Conservation (phyloP, 257 asterid species). For the Leptodermis oblonga region DNA sequence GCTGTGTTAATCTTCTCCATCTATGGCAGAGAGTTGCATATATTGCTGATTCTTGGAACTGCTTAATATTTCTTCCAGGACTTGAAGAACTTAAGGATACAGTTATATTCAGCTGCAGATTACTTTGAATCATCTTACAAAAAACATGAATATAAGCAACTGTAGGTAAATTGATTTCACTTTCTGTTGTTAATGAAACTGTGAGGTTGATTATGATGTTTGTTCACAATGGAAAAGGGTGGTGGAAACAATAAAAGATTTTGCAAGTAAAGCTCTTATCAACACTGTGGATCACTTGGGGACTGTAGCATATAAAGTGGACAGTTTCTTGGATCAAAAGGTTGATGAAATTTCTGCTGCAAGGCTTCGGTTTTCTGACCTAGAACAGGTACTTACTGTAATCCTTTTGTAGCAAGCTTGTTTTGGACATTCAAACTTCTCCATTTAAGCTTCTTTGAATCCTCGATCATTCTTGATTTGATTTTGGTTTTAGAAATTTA, state of each 20-base stretch:
- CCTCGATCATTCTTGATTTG: neutral
- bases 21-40: neutral
- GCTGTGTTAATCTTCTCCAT: neutral
- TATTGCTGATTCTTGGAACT: neutral
- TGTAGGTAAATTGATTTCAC: slow-evolving; percentile 32
- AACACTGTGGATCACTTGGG: slow-evolving; percentile 85
- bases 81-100: slow-evolving; percentile 49
- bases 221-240: slow-evolving; percentile 31
- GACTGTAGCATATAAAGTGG: slow-evolving; percentile 60
- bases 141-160: slow-evolving; percentile 44
- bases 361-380: slow-evolving; percentile 39
- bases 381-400: slow-evolving; percentile 51
- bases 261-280: slow-evolving; percentile 56
- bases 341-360: slow-evolving; percentile 46
- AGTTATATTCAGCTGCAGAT: slow-evolving; percentile 74
- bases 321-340: slow-evolving; percentile 52
- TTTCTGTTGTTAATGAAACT: neutral
- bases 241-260: slow-evolving; percentile 58
- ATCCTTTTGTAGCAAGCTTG: neutral
- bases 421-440: neutral
- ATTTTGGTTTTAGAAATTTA: slow-evolving; percentile 35
- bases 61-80: no score
- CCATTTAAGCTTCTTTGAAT: no score
- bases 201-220: neutral
- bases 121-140: slow-evolving; percentile 55